Evolutionary conservation across 345 rosid species (phyloP), one percentile per base, ranked within the genome.

Genomic region (Pseudoturritis turrita): DNA sequence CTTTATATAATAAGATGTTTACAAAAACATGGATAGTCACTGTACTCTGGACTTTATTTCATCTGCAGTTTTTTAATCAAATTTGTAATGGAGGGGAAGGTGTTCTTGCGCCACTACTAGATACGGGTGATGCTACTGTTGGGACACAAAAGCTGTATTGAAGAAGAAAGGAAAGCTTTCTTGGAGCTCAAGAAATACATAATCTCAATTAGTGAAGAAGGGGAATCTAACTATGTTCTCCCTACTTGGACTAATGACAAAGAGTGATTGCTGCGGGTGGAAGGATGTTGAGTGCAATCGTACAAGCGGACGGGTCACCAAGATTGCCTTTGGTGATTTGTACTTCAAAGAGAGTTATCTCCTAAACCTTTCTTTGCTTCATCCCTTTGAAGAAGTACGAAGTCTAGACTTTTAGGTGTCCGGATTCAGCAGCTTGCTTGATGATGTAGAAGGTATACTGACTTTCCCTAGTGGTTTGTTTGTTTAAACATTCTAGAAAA

Each of bases 361-460:
- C 0, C 1, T 65, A 10, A 51, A 65, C 11, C 17, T 65, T 50
- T 65, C 60, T 10, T 35, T 65, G 10, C 11, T 65, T 1, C 59
- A 65, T 49, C 60, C 70, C 17, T 65, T 51, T 22, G 71, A 51
- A 37, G 49, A 65, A 2, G 0, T 49, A 49, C 21, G 3, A n/a
- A n/a, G n/a, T n/a, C n/a, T n/a, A n/a, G n/a, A n/a, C n/a, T n/a
- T n/a, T n/a, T n/a, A n/a, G n/a, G n/a, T n/a, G n/a, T n/a, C n/a
- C n/a, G 21, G 21, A 10, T 47, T 33, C 37, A 33, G 37, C 10
- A 70, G 70, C 46, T 65, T 73, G 10, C 25, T 65, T 56, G 71
- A 73, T 56, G 52, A 56, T 28, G 14, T 65, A 2, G 71, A 55
- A 45, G 72, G 65, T 73, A 73, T 3, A 15, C 4, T 12, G 19